These are phyloP conservation scores for Trichosporon sp. DNA, from an alignment of 1,284 basidiomycete species.

Conservation along the genomic window DNA sequence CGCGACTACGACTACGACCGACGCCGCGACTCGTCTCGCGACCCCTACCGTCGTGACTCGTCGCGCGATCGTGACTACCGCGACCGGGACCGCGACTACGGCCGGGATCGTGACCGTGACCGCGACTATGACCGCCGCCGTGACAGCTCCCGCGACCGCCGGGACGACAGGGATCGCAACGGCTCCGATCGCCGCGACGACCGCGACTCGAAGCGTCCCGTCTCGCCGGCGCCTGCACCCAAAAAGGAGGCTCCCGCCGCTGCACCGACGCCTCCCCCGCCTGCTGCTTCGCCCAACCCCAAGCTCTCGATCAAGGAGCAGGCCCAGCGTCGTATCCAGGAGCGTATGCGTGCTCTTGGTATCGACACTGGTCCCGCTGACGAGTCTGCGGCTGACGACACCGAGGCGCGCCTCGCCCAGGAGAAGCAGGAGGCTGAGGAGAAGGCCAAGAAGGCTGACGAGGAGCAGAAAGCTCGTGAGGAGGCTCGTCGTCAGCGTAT, in stretches of 20 bases:
- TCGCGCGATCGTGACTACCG: conserved; percentile 36
- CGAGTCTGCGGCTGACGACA: conserved; percentile 67
- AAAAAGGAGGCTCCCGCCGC: conserved; percentile 38
- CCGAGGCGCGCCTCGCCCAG: conserved; percentile 77
- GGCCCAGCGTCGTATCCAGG: conserved; percentile 81
- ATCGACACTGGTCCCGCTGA: conserved; percentile 64
- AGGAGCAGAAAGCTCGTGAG: conserved; percentile 75
- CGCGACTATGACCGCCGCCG: conserved; percentile 44
- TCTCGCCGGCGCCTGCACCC: conserved; percentile 16
- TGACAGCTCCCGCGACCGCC: conserved; percentile 40
- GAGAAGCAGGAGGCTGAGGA: conserved; percentile 86
- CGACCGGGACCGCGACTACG: conserved; percentile 35
- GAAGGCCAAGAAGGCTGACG: conserved; percentile 71
- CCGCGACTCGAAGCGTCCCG: conserved; percentile 44
- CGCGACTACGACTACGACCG: conserved; percentile 44
- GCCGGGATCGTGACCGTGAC: conserved; percentile 25
- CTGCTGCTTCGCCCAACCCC: conserved; percentile 61
- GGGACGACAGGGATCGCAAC: conserved; percentile 38
- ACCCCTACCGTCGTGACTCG: conserved; percentile 22
- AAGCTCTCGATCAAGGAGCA: conserved; percentile 77
- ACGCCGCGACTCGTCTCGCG: conserved; percentile 37
- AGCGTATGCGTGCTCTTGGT: conserved; percentile 84
- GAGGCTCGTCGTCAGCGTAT: conserved; percentile 68
- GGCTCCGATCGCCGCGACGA: conserved; percentile 12
- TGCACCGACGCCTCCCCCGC: conserved; percentile 57